Base-by-base conservation (phyloP, 805 yeast genomes). In the Candida pseudoglaebosa region DNA sequence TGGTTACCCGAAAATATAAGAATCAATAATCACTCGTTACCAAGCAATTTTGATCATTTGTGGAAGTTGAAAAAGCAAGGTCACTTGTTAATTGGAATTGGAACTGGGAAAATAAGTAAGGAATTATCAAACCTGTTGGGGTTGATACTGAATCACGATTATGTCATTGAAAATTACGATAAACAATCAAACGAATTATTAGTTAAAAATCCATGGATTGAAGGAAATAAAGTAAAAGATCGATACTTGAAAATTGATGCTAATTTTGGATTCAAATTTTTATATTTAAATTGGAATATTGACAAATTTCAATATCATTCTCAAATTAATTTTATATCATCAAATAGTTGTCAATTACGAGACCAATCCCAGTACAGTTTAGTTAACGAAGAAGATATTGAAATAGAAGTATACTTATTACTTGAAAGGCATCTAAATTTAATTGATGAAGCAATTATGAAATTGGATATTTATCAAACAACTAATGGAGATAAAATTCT, bases 221-320 rank as follows among this genome's bases (percentile, higher is more conserved):
- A 48, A 14, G 32, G 45, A 5, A 38, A 41, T 10, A 42, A 49
- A 14, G 34, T 36, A 10, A 41, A 42, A 5, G 41, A 44, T 12
- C 45, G 63, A 29, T 40, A 45, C 5, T 40, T 63, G 12, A 32
- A 36, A 21, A 37, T 50, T 13, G 45, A 50, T 19, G 56, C 56
- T 17, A 46, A 61, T 15, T 53, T 52, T 20, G 59, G 54, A 24
- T 61, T 67, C 42, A 57, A 60, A 18, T 84, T 78, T 52, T 42
- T 84, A 2, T 87, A 86, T 53, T 41, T 86, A 28, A 84, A 80
- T 53, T 84, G 95, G 91, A 67, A 77, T 41, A 72, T 78, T 1
- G 21, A 26, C 4, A 38, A 51, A 10, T 58, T 53, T 39, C 45
- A 46, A 28, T 51, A 53, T 17, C 45, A 47, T 1, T 65, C 61